Conservation (phyloP, 371 early-diverging fungal genomes). For the Agmasoma carcini region DNA sequence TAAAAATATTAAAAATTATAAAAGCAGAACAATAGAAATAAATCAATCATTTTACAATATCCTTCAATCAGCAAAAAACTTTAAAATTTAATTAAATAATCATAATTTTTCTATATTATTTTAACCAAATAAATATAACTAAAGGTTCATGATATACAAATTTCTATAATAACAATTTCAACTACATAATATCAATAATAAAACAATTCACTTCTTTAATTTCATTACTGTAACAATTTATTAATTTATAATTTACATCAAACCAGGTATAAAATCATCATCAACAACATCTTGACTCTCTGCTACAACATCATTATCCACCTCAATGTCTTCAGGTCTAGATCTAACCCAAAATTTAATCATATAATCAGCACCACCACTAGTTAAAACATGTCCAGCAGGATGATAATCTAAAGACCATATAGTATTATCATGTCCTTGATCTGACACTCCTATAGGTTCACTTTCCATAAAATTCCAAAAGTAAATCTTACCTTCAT, state of each 20-base stretch:
- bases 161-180: too few species aligned
- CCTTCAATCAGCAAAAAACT: too few species aligned
- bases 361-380: constrained; percentile 86
- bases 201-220: neutral
- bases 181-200: too few species aligned
- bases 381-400: constrained; percentile 80
- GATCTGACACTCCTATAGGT: constrained; percentile 62
- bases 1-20: too few species aligned
- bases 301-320: neutral
- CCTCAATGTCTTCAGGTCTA: constrained; percentile 60
- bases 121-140: too few species aligned
- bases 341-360: constrained; percentile 93
- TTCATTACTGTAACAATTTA: neutral
- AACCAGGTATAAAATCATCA: constrained; percentile 13
- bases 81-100: too few species aligned
- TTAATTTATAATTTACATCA: neutral
- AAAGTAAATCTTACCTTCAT: constrained; percentile 74
- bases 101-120: too few species aligned
- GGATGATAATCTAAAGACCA: constrained; percentile 98
- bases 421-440: constrained; percentile 79
- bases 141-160: too few species aligned
- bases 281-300: neutral
- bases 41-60: too few species aligned
- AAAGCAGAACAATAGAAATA: too few species aligned
- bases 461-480: constrained; percentile 63